These are phyloP conservation scores for Chamaenerion angustifolium DNA, from an alignment of 345 rosid genomes.

Conservation along the genomic window DNA sequence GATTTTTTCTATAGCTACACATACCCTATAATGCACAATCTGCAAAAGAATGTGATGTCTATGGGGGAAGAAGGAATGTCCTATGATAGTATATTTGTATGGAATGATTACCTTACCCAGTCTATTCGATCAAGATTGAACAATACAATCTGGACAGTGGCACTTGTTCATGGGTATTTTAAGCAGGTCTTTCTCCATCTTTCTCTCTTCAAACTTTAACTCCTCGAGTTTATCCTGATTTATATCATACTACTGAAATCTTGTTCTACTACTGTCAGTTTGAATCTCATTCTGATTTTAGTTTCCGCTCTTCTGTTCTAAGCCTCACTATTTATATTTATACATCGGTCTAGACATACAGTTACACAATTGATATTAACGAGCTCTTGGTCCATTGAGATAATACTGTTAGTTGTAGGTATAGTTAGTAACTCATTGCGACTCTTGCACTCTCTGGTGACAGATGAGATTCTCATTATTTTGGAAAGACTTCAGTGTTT, in stretches of 20 bases:
- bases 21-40: slow-evolving; percentile 90
- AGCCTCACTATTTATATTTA: too few relatives aligned
- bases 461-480: slow-evolving; percentile 78
- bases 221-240: too few relatives aligned
- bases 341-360: too few relatives aligned
- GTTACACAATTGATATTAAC: too few relatives aligned
- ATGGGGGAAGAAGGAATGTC: slow-evolving; percentile 60
- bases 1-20: slow-evolving; percentile 96
- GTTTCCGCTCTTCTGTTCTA: too few relatives aligned
- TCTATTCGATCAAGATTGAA: slow-evolving; percentile 73
- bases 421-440: too few relatives aligned
- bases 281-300: too few relatives aligned
- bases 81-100: slow-evolving; percentile 77
- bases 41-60: slow-evolving; percentile 71
- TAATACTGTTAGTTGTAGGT: too few relatives aligned
- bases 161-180: slow-evolving; percentile 91
- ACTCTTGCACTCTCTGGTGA: neutral
- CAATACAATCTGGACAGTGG: slow-evolving; percentile 81
- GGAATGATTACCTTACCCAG: slow-evolving; percentile 72
- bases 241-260: too few relatives aligned
- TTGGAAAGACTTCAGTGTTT: slow-evolving; percentile 90
- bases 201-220: neutral
- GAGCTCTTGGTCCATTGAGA: too few relatives aligned
- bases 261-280: too few relatives aligned
- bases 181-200: slow-evolving; percentile 48